Conservation (phyloP, 2,329 filamentous ascomycete species). For the Aureobasidium uvarum region DNA sequence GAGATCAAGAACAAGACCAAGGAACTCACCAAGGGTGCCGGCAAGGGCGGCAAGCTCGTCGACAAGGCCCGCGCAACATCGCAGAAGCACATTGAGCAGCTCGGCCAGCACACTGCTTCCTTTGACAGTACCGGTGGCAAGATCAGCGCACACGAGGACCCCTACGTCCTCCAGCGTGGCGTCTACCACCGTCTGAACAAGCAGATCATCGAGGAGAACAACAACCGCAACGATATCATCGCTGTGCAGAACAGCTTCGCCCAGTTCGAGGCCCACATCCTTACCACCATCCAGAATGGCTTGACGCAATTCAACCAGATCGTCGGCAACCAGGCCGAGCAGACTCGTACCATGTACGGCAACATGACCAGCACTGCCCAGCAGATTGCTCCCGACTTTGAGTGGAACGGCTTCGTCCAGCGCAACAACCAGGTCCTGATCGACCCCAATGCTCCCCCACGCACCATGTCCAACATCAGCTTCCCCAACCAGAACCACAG, state of each 20-base stretch:
- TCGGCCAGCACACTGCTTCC: conserved; percentile 78
- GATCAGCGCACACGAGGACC: conserved; percentile 72
- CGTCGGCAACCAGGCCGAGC: conserved; percentile 76
- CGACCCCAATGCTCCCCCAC: conserved; percentile 70
- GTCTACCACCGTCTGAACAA: conserved; percentile 81
- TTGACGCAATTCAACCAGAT: conserved; percentile 81
- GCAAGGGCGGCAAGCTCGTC: conserved; percentile 84
- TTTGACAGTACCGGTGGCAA: conserved; percentile 75
- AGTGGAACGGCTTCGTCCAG: conserved; percentile 82
- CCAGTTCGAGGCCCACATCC: conserved; percentile 80
- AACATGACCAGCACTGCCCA: conserved; percentile 79
- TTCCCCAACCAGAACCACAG: conserved; percentile 89
- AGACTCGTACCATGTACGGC: conserved; percentile 73
- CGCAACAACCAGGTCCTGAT: conserved; percentile 72
- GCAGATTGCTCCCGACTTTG: conserved; percentile 77
- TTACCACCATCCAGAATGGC: conserved; percentile 77
- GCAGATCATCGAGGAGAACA: conserved; percentile 94
- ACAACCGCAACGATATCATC: conserved; percentile 87
- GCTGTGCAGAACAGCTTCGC: conserved; percentile 88
- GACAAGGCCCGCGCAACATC: conserved; percentile 82
- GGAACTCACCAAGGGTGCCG: conserved; percentile 76
- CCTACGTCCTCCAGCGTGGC: conserved; percentile 80
- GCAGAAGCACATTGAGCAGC: conserved; percentile 93
- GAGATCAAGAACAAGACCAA: conserved; percentile 97
- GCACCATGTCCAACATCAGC: conserved; percentile 67